Evolutionary conservation across 2,329 filamentous ascomycete genomes (phyloP).

Genomic region (Paraphaeosphaeria minitans): DNA sequence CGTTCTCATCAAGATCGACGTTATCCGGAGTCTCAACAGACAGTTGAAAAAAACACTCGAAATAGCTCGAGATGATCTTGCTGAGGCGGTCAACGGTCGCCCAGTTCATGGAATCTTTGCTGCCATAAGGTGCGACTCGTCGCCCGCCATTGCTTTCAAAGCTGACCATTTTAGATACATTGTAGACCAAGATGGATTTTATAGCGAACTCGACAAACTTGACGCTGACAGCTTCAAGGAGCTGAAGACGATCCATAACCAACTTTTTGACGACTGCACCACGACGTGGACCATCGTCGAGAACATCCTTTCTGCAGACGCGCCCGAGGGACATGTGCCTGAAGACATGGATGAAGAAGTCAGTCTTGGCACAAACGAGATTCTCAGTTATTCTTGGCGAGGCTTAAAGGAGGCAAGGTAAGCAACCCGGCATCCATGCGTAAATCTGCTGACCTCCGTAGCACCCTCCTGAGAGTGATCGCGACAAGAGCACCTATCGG

Average conservation of each 20-base stretch:
- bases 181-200: conserved; percentile 49
- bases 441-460: conserved; percentile 43
- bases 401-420: conserved; percentile 93
- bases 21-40: conserved; percentile 64
- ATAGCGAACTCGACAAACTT: conserved; percentile 21
- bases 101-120: conserved; percentile 54
- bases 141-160: not conserved
- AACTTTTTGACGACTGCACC: conserved; percentile 65
- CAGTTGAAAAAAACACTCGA: conserved; percentile 69
- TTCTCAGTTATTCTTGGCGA: conserved; percentile 93
- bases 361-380: conserved; percentile 80
- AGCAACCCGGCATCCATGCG: conserved; percentile 13
- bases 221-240: conserved; percentile 14
- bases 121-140: conserved; percentile 38
- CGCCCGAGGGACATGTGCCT: conserved; percentile 84
- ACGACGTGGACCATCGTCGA: conserved; percentile 79
- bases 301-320: conserved; percentile 86
- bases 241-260: conserved; percentile 56
- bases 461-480: conserved; percentile 67
- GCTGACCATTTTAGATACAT: conserved; percentile 51
- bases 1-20: conserved; percentile 42
- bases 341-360: conserved; percentile 75
- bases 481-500: conserved; percentile 47
- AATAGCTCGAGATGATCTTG: conserved; percentile 68
- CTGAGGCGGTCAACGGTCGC: conserved; percentile 59